These are phyloP conservation scores for Ascobolus immersus DNA, from an alignment of 495 filamentous ascomycete genomes.

Conservation along the genomic window DNA sequence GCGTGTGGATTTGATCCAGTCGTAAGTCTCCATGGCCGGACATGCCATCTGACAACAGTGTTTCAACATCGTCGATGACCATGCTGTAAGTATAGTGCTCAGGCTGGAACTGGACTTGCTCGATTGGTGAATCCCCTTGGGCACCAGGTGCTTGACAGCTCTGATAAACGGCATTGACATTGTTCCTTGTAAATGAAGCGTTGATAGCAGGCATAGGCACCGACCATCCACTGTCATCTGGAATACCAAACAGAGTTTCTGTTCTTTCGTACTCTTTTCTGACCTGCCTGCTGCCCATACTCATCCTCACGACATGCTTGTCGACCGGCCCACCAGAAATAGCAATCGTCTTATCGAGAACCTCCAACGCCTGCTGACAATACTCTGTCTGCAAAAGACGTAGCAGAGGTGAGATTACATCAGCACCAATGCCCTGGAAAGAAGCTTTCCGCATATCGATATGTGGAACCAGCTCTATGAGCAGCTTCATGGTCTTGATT, in stretches of 20 bases:
- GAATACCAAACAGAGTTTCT: constrained; percentile 85
- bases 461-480: constrained; percentile 62
- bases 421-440: constrained; percentile 73
- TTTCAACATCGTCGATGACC: constrained; percentile 58
- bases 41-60: constrained; percentile 88
- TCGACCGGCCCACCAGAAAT: constrained; percentile 86
- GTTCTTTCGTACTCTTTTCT: constrained; percentile 86
- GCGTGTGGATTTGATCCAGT: constrained; percentile 44
- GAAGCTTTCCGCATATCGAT: constrained; percentile 84
- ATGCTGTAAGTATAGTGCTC: constrained; percentile 66
- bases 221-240: constrained; percentile 86
- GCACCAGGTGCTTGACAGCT: constrained; percentile 43
- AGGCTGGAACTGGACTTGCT: constrained; percentile 71
- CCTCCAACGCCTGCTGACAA: constrained; percentile 68
- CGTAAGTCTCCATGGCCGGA: constrained; percentile 37
- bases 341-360: constrained; percentile 80
- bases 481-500: constrained; percentile 67
- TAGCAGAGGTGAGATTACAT: constrained; percentile 80
- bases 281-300: constrained; percentile 62
- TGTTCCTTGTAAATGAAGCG: constrained; percentile 55
- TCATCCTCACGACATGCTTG: constrained; percentile 84
- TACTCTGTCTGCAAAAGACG: constrained; percentile 79
- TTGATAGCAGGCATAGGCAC: constrained; percentile 80
- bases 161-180: constrained; percentile 92
- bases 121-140: constrained; percentile 41